Evolutionary conservation across 202 grass and related monocot genomes (phyloP), one percentile per base, ranked within the genome.

Genomic region (Panicum virgatum): DNA sequence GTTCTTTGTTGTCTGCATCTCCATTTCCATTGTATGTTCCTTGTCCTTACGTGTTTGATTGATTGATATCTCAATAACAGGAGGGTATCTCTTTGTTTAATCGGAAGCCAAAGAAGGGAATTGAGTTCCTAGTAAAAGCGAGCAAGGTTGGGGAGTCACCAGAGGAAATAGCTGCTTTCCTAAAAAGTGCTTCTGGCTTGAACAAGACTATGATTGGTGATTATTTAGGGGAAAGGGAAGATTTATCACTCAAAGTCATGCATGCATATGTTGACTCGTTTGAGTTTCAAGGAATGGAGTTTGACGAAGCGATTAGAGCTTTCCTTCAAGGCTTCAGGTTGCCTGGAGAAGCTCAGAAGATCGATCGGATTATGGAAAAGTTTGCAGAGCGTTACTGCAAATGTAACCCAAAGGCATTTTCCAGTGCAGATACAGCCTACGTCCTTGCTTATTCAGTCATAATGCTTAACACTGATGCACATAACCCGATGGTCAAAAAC

Each of bases 361-460:
- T 99, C 47, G 96, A 99, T 81, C 74, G 96, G 46, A 91, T 99
- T 66, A 93, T 99, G 93, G 96, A 99, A 78, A 99, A 99, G 82
- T 99, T 99, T 90, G 89, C 96, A 84, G 96, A 94, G 61, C 91
- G 89, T 68, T 99, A 92, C 71, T 92, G 93, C 77, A 99, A 96
- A 91, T 96, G 96, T 79, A 99, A 99, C 81, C 89, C 96, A 72
- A 96, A 94, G 77, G 89, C 77, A 15, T 99, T 99, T 88, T 93
- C 84, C 56, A 99, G 96, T 87, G 96, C 96, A 82, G 96, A 99
- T 89, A 99, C 96, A 76, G 96, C 96, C 81, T 99, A 99, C 63
- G 93, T 95, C 71, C 96, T 99, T 85, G 93, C 96, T 92, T 99
- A 99, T 88, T 99, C 96, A 44, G 91, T 99, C 34, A 99, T 99